Evolutionary conservation across 106 monocot species (phyloP).

Genomic region (Dactylorhiza incarnata): DNA sequence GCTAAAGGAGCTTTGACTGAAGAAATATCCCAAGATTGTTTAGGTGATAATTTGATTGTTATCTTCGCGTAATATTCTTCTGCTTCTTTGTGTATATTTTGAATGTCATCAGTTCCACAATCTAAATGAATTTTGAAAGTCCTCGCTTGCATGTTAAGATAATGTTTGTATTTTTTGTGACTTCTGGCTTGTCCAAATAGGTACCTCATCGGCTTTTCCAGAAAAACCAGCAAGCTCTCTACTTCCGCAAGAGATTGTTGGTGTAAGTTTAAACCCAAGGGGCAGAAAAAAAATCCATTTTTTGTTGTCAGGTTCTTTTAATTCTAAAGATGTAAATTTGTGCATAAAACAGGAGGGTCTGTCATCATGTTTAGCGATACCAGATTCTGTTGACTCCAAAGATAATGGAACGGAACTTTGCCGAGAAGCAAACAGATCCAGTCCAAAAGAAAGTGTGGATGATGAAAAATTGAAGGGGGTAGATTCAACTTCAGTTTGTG

Average conservation of each 20-base stretch:
- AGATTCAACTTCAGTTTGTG: not conserved
- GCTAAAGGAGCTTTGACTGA: not conserved
- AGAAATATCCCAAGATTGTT: not conserved
- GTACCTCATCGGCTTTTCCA: not conserved
- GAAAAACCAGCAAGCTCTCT: not conserved
- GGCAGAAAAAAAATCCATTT: too few relatives aligned
- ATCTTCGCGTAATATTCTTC: not conserved
- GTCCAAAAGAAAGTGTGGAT: not conserved
- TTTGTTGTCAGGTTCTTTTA: too few relatives aligned
- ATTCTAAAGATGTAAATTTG: too few relatives aligned
- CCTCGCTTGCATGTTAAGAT: not conserved
- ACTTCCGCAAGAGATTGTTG: not conserved
- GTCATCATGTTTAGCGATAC: too few relatives aligned
- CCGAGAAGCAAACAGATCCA: not conserved
- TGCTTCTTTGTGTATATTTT: not conserved
- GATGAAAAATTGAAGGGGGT: not conserved
- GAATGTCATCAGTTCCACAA: too few relatives aligned
- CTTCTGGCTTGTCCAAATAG: not conserved
- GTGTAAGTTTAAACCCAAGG: too few relatives aligned
- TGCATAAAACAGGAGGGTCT: too few relatives aligned
- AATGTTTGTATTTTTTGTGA: not conserved
- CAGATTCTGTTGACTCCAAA: not conserved
- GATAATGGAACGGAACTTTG: not conserved
- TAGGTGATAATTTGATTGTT: conserved; percentile 12
- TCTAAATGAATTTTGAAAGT: not conserved